Percentiles rank a stretch among this genome's conserved stretches.
Conservation (phyloP, 306 rosid genomes). For the Citrullus colocynthis region DNA sequence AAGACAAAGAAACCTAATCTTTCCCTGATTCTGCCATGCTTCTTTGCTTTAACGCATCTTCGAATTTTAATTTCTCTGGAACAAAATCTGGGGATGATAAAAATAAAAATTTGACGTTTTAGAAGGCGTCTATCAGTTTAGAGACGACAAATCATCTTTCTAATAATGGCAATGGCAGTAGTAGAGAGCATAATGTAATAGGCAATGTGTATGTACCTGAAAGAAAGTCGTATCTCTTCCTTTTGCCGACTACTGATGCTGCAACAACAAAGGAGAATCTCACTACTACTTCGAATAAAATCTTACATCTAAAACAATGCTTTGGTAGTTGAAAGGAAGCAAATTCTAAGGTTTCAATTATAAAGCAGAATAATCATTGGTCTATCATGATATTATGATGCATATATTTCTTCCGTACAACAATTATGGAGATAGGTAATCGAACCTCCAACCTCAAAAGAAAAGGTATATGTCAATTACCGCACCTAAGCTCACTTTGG, state of each 20-base stretch:
- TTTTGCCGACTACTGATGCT: slow-evolving; percentile 63
- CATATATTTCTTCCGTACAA: too few species aligned
- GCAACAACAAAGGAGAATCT: slow-evolving; percentile 24
- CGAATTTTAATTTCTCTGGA: slow-evolving; percentile 63
- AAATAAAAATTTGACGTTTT: too few species aligned
- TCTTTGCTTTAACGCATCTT: slow-evolving; percentile 68
- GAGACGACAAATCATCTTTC: background rate
- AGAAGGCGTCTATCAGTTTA: background rate
- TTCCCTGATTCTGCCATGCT: slow-evolving; percentile 20
- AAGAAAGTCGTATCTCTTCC: slow-evolving; percentile 73
- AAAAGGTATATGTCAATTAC: too few species aligned
- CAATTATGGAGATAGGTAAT: too few species aligned
- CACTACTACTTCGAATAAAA: background rate
- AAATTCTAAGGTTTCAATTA: too few species aligned
- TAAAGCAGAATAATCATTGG: too few species aligned
- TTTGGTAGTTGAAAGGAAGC: background rate
- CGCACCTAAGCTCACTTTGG: too few species aligned
- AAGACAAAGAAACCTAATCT: slow-evolving; percentile 12
- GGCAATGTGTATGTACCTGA: slow-evolving; percentile 35
- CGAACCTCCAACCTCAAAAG: too few species aligned
- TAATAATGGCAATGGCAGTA: background rate
- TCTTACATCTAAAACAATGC: background rate
- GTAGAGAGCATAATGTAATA: background rate
- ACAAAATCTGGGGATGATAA: slow-evolving; percentile 40
- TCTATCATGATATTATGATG: too few species aligned